Base-by-base conservation (phyloP, 2,329 filamentous ascomycete species). In the Sporothrix brasiliensis region DNA sequence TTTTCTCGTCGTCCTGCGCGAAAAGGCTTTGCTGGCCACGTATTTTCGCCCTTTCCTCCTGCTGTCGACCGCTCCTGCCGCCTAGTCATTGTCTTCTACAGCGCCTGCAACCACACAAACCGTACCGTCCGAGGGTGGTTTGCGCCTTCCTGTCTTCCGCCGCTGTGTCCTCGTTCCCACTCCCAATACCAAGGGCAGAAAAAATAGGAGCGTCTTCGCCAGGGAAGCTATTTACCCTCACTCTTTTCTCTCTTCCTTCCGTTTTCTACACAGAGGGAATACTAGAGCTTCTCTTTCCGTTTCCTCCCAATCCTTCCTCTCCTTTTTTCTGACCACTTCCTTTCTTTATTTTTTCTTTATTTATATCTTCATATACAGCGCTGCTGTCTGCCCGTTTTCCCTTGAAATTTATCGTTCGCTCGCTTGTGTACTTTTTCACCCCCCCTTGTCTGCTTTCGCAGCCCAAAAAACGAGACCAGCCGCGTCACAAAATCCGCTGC, bases 201-300 rank as follows among this genome's bases (percentile, higher is more conserved):
- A 58, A 50, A 61, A 39, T 49, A 60, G 52, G 30, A 56, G 19
- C 63, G 4, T 4, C 11, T 21, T 53, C 21, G 27, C 47, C 16
- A 52, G 44, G 24, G 53, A 44, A 61, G 24, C 71, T 71, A 61
- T 63, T 71, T 30, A 61, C 27, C 67, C 50, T 58, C 53, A 34
- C 56, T 67, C 11, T 44, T 44, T 47, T 24, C 47, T 47, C 41
- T 47, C 27, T 41, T 30, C 27, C 19, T 60, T 49, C 47, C 47
- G 19, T 50, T 69, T 39, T 16, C 16, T 61, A 30, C 44, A 21
- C 24, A 27, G 30, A 44, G 41, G 3, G 34, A 34, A 63, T 39
- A 16, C 24, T 9, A 30, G 50, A 60, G 61, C 61, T 61, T 44
- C 24, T 66, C 67, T 21, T 61, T 44, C 54, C 21, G 39, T 61